Base-by-base conservation (phyloP, 768 basidiomycete genomes). In the Rickenella mellea region DNA sequence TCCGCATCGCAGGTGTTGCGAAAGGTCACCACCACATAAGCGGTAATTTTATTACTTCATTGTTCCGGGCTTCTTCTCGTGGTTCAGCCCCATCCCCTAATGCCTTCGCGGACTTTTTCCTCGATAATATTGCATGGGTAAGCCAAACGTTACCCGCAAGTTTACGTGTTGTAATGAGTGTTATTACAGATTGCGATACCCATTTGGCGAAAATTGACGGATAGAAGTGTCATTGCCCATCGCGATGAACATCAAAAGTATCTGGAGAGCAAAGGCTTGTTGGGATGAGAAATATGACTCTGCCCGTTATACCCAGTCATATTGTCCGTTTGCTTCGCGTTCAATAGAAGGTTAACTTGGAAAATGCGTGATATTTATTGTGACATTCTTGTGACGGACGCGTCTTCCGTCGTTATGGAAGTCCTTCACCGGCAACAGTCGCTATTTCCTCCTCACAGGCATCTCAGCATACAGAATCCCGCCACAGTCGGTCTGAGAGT, bases 21-120 rank as follows among this genome's bases (percentile, higher is more conserved):
- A 72, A 66, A 17, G 81, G 80, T 20, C 63, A 85, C 4, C 77
- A 73, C 42, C 84, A 92, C 46, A 89, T 91, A 44, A 78, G 83
- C 0, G 75, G 71, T 19, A 82, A 90, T 51, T 60, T 87, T 22
- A 71, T 81, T 26, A 77, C 79, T 3, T 61, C 68, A 39, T 47
- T 90, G 15, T 83, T 93, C 57, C 69, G 83, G 17, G 70, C 79
- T 5, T 76, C 73, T 6, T 78, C 82, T 0, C 68, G 78, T 15
- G 87, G 83, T 0, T 62, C 73, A 22, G 65, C 78, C 0, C 82
- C 82, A 2, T 62, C 70, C 9, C 76, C 76, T 47, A 80, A 74
- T 54, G 55, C 66, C 43, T 48, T 86, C n/a, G 32, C 76, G 32
- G 90, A 92, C 43, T 46, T 55, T 11, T 22, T 74, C 6, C 63